Base-by-base conservation (phyloP, 2,329 filamentous ascomycete species). In the Pestalotiopsis sp. region DNA sequence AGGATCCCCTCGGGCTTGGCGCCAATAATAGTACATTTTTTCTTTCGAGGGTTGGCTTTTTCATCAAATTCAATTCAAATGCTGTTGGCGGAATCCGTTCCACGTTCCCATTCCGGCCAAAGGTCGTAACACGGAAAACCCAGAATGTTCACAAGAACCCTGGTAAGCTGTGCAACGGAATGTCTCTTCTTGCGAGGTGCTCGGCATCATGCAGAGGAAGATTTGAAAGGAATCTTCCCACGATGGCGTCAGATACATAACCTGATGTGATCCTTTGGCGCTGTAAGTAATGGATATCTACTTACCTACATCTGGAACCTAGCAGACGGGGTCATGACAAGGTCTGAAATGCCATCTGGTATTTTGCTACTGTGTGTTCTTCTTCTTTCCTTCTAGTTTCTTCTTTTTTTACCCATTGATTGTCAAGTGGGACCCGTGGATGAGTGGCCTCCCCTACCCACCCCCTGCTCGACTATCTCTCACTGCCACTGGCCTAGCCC, bases 401-500 rank as follows among this genome's bases (percentile, higher is more conserved):
- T 52, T 52, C 45, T 23, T 52, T 52, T 52, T 52, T 52, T 20
- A 52, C 45, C 20, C 45, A n/a, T 52, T 52, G 45, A 52, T 52
- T 52, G 45, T 52, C 31, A 20, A 52, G 45, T 52, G 45, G 45
- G 45, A 17, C 45, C 20, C 17, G 45, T 9, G 9, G 45, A 31
- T 31, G 31, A 31, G 31, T 6, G 31, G 31, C 31, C 31, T 31
- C 31, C 31, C 20, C 17, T n/a, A 52, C 45, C 14, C n/a, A n/a
- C n/a, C 45, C 45, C 45, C 45, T 52, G 45, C 2, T 59, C 13
- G 38, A 62, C 12, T 39, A 36, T 39, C 36, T 17, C 31, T 27
- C 57, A 59, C 59, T 62, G 59, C 59, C 59, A 62, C 59, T 62
- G 59, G 59, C 59, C 36, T 20, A 62, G 59, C 27, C 36, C 36